Conservation (phyloP, 176 grass and related monocot genomes). For the Coix lacrymajobi region DNA sequence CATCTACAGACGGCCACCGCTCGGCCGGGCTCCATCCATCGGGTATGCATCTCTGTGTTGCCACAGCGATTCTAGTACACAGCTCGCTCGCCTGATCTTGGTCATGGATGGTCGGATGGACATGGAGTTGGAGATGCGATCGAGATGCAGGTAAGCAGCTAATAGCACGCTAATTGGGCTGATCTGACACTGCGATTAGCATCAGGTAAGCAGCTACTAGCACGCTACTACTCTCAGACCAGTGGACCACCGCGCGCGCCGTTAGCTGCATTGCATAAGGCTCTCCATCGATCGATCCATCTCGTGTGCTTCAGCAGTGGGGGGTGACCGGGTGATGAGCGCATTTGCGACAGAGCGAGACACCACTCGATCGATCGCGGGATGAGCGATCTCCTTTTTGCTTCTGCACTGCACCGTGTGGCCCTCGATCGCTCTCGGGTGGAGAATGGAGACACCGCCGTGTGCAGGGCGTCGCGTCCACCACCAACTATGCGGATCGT, state of each 20-base stretch:
- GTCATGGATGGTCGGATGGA: too few relatives aligned
- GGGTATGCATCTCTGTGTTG: background rate
- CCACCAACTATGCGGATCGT: too few relatives aligned
- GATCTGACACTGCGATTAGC: too few relatives aligned
- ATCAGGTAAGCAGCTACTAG: too few relatives aligned
- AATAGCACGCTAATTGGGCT: too few relatives aligned
- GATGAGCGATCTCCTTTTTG: background rate
- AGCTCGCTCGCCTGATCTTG: background rate
- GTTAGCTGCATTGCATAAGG: too few relatives aligned
- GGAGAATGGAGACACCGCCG: background rate
- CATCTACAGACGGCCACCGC: background rate
- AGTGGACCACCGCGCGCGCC: too few relatives aligned
- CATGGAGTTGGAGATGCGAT: too few relatives aligned
- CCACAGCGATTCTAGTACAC: background rate
- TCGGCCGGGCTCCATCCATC: background rate
- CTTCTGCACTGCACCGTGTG: background rate
- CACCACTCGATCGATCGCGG: background rate
- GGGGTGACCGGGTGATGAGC: background rate
- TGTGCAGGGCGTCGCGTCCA: background rate
- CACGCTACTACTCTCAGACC: too few relatives aligned
- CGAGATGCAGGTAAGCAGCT: too few relatives aligned
- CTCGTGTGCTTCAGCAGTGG: background rate
- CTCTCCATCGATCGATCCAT: too few relatives aligned
- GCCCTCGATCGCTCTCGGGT: background rate
- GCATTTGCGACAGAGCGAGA: background rate